Conservation (phyloP, 2,329 filamentous ascomycete genomes). For the Aspergillus fumigatus region DNA sequence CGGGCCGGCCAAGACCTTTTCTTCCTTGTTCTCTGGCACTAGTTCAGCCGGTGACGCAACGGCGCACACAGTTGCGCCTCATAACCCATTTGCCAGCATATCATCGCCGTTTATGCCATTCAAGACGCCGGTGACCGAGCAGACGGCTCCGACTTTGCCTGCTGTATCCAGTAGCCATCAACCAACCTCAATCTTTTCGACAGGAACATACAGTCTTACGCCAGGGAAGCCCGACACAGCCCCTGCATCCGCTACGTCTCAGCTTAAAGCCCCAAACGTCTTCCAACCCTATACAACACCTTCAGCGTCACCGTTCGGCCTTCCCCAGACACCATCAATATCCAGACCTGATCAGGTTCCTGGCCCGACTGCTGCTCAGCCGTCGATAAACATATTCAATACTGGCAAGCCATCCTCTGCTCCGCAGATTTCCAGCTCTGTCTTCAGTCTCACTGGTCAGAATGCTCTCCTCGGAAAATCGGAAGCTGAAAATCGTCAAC, state of each 20-base stretch:
- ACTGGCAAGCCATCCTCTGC: constrained; percentile 5
- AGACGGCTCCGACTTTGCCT: constrained; percentile 1
- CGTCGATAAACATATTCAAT: constrained; percentile 12
- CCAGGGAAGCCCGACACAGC: not conserved
- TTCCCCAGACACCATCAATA: not conserved
- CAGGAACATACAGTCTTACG: not conserved
- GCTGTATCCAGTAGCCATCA: not conserved
- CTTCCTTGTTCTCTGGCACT: constrained; percentile 1
- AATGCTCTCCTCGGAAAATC: not conserved
- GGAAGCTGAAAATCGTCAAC: not conserved
- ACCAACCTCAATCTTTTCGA: constrained; percentile 13
- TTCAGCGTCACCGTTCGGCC: constrained; percentile 4
- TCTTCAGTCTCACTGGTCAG: constrained; percentile 7
- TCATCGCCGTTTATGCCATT: not conserved
- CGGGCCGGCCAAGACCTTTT: constrained; percentile 8
- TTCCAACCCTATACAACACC: constrained; percentile 4
- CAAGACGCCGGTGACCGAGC: not conserved
- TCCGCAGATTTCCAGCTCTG: not conserved
- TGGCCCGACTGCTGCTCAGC: constrained; percentile 8
- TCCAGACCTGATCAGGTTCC: constrained; percentile 3
- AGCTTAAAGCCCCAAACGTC: not conserved
- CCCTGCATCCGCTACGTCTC: not conserved
- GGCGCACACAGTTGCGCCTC: not conserved
- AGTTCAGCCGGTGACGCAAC: not conserved
- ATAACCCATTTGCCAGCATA: constrained; percentile 11